These are phyloP conservation scores for Mycena metata DNA, from an alignment of 768 basidiomycete genomes.

Conservation along the genomic window DNA sequence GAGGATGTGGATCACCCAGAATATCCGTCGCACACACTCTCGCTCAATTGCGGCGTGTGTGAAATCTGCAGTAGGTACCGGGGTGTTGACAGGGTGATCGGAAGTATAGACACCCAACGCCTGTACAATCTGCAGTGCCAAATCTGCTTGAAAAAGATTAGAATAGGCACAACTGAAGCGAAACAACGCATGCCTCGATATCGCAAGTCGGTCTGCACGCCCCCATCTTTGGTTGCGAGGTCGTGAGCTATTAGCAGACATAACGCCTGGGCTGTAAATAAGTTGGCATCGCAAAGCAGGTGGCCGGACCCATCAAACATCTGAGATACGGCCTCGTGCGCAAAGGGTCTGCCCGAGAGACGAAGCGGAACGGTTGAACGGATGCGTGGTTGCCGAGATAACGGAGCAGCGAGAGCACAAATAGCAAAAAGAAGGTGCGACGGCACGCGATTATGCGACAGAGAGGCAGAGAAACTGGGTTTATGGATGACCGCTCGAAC, in stretches of 20 bases:
- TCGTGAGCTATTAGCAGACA: conserved; percentile 81
- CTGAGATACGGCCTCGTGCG: conserved; percentile 71
- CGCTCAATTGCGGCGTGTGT: conserved; percentile 76
- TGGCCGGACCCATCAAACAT: conserved; percentile 82
- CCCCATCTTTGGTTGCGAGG: conserved; percentile 59
- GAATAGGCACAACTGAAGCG: neutral
- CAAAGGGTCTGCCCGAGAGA: conserved; percentile 52
- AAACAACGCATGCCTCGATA: conserved; percentile 62
- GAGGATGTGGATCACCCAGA: conserved; percentile 82
- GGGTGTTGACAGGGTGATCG: conserved; percentile 71
- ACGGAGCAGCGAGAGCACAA: conserved; percentile 83
- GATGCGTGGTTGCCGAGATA: conserved; percentile 75
- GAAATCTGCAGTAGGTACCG: conserved; percentile 69
- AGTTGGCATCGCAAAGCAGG: conserved; percentile 71
- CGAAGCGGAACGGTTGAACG: conserved; percentile 60
- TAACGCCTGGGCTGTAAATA: conserved; percentile 82
- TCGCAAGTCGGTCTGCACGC: conserved; percentile 54
- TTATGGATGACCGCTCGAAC: conserved; percentile 83
- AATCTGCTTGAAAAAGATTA: conserved; percentile 52
- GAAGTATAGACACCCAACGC: conserved; percentile 74
- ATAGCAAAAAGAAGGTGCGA: conserved; percentile 79
- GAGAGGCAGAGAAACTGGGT: conserved; percentile 77
- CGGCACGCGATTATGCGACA: conserved; percentile 78
- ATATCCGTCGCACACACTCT: conserved; percentile 84
- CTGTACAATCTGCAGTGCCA: conserved; percentile 76